These are phyloP conservation scores for Mortierella sp. DNA, from an alignment of 371 early-diverging fungal species.

Conservation along the genomic window DNA sequence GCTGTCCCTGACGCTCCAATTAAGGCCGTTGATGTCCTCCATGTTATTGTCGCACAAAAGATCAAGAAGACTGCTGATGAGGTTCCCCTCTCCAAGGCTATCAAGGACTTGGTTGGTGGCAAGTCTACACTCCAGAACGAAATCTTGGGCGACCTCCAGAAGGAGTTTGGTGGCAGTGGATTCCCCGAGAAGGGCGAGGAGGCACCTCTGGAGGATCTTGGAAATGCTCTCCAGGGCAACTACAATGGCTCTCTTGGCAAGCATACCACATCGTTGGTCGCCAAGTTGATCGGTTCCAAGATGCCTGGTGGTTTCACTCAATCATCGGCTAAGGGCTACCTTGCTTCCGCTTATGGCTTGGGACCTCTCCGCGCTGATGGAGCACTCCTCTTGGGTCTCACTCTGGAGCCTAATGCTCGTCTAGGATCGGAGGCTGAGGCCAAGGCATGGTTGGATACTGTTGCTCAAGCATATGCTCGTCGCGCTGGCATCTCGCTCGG, in stretches of 20 bases:
- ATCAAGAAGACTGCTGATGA: constrained; percentile 87
- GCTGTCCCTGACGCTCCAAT: constrained; percentile 78
- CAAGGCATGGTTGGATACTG: constrained; percentile 88
- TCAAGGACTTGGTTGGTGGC: constrained; percentile 95
- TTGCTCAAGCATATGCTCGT: constrained; percentile 84
- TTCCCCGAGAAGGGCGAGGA: constrained; percentile 96
- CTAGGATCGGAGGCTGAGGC: constrained; percentile 87
- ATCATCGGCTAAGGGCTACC: constrained; percentile 80
- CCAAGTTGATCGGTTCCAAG: constrained; percentile 89
- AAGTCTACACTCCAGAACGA: constrained; percentile 97
- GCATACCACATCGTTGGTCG: constrained; percentile 79
- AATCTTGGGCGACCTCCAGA: constrained; percentile 94
- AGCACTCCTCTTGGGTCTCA: constrained; percentile 84
- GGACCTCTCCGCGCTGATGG: constrained; percentile 88
- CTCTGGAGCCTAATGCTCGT: constrained; percentile 89
- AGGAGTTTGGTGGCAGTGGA: constrained; percentile 84
- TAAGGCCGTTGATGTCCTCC: constrained; percentile 83
- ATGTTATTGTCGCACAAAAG: constrained; percentile 91
- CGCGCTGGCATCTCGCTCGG: constrained; percentile 82
- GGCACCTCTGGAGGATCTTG: constrained; percentile 87
- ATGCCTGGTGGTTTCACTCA: constrained; percentile 96
- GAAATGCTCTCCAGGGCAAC: constrained; percentile 69
- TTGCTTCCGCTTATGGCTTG: constrained; percentile 81
- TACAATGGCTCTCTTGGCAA: constrained; percentile 86
- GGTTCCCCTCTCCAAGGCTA: constrained; percentile 79